Conservation (phyloP, 225 moss, liverwort and hornwort species). For the Neckera pumila region DNA sequence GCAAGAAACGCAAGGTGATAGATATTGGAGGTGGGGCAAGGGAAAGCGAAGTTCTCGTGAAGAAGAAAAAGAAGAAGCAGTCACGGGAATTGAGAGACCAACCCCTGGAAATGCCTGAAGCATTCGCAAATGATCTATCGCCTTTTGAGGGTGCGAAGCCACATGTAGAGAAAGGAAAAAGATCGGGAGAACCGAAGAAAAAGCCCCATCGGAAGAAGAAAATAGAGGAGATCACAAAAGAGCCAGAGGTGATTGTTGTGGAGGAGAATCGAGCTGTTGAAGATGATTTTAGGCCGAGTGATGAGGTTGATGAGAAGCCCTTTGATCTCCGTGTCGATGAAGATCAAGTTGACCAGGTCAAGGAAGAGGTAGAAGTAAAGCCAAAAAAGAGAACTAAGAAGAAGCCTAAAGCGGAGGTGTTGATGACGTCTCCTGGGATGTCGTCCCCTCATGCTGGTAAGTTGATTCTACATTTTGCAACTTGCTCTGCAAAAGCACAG, state of each 20-base stretch:
- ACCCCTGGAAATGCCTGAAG: constrained; percentile 5
- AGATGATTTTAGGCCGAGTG: constrained; percentile 46
- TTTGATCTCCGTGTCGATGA: constrained; percentile 18
- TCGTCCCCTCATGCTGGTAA: constrained; percentile 53
- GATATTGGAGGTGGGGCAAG: constrained; percentile 29
- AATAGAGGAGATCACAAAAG: constrained; percentile 44
- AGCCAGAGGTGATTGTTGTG: constrained; percentile 31
- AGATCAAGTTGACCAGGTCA: constrained; percentile 33
- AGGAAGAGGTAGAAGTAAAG: constrained; percentile 47
- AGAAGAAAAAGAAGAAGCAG: constrained; percentile 45
- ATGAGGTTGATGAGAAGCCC: constrained; percentile 35
- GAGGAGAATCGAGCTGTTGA: constrained; percentile 49
- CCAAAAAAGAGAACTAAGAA: constrained; percentile 63
- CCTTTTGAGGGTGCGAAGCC: constrained; percentile 16
- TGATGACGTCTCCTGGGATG: constrained; percentile 42
- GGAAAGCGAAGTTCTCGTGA: constrained; percentile 17
- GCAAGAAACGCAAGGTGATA: constrained; percentile 41
- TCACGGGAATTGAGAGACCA: constrained; percentile 16
- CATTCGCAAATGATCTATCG: neutral
- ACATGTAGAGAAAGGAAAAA: constrained; percentile 31
- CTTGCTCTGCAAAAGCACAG: neutral
- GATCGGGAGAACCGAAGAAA: constrained; percentile 27
- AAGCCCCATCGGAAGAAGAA: constrained; percentile 59
- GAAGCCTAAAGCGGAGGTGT: constrained; percentile 51
- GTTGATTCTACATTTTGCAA: constrained; percentile 3